phyloP scores from a whole-genome alignment of 1,284 basidiomycete species.

The Malassezia arunalokei region DNA sequence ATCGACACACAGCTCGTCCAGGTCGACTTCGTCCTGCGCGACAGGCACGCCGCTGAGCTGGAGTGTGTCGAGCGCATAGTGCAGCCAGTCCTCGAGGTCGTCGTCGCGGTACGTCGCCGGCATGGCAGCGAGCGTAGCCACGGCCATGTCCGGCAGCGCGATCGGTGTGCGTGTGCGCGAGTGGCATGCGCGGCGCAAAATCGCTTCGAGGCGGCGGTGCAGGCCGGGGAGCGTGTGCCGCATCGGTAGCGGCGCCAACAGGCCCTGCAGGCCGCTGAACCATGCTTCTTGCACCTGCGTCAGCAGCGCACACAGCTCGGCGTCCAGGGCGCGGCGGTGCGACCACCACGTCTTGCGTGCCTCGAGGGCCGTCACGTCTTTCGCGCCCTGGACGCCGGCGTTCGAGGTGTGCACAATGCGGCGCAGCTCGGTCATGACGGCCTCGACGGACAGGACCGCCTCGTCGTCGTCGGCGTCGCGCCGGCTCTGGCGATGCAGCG shows the following conservation, averaged over 20 bases:
- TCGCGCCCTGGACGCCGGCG: conserved; percentile 62
- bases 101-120: conserved; percentile 64
- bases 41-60: conserved; percentile 82
- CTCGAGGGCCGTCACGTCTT: conserved; percentile 58
- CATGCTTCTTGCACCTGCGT: conserved; percentile 84
- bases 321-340: conserved; percentile 62
- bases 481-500: conserved; percentile 63
- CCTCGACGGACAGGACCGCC: conserved; percentile 61
- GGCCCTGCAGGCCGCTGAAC: conserved; percentile 80
- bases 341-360: conserved; percentile 70
- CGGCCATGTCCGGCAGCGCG: conserved; percentile 57
- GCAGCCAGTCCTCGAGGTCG: conserved; percentile 84
- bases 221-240: not conserved
- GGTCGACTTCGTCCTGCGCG: conserved; percentile 80
- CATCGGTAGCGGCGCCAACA: conserved; percentile 20
- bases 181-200: conserved; percentile 50
- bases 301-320: conserved; percentile 61
- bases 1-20: conserved; percentile 59
- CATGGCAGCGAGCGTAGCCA: conserved; percentile 76
- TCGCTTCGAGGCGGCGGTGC: conserved; percentile 57
- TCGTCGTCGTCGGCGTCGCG: conserved; percentile 59
- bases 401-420: conserved; percentile 70
- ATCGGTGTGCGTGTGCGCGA: conserved; percentile 46
- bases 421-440: conserved; percentile 61
- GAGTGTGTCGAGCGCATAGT: conserved; percentile 84